phyloP scores from a whole-genome alignment of 1,139 yeast species.

The Saccharomyces hybrid region DNA sequence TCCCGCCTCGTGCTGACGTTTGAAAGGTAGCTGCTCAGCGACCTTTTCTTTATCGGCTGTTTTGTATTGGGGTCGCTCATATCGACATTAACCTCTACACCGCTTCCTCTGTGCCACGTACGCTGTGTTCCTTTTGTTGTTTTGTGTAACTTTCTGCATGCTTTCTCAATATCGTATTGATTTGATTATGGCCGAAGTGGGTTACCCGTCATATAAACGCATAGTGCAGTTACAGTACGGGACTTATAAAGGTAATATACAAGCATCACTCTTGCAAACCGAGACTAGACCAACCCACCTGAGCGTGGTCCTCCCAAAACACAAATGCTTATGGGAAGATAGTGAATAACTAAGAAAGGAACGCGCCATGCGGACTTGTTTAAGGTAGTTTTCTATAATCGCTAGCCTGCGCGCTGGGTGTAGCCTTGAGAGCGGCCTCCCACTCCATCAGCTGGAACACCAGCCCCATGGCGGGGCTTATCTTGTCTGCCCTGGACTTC shows the following conservation, averaged over 20 bases:
- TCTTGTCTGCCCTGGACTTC: constrained; percentile 56
- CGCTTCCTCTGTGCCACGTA: background rate
- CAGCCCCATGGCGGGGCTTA: constrained; percentile 81
- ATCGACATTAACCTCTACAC: background rate
- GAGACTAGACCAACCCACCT: background rate
- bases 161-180: no score
- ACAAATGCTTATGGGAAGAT: no score
- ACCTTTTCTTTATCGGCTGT: constrained; percentile 23
- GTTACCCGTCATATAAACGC: background rate
- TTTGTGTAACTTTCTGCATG: no score
- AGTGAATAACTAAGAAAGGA: no score
- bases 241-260: background rate
- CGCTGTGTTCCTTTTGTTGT: background rate
- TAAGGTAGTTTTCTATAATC: background rate
- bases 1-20: constrained; percentile 28
- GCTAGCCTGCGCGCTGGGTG: background rate
- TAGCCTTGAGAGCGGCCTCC: constrained; percentile 16
- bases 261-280: background rate
- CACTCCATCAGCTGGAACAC: constrained; percentile 86
- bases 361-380: background rate
- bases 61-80: background rate
- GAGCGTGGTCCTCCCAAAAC: no score
- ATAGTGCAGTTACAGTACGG: background rate
- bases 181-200: no score
- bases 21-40: constrained; percentile 33